Evolutionary conservation across 805 yeast genomes (phyloP).

Genomic region (Candida methanosorbosa): DNA sequence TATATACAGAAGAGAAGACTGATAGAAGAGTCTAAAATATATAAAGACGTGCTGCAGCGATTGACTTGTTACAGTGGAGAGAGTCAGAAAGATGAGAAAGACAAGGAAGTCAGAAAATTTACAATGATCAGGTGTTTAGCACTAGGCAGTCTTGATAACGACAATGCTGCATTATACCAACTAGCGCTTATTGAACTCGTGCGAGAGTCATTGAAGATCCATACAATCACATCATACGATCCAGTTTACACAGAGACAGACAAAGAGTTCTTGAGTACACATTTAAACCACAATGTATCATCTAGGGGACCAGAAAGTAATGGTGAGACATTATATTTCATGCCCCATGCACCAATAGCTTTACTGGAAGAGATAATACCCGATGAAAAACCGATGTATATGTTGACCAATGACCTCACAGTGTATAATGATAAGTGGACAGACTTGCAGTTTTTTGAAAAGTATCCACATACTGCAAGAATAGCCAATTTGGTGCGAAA

Average conservation of each 20-base stretch:
- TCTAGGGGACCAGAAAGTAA: neutral
- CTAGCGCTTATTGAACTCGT: conserved; percentile 15
- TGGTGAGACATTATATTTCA: conserved; percentile 13
- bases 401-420: conserved; percentile 23
- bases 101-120: no score
- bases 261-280: conserved; percentile 6
- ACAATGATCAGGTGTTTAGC: conserved; percentile 18
- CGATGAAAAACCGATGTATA: conserved; percentile 12
- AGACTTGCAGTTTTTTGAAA: conserved; percentile 14
- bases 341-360: conserved; percentile 27
- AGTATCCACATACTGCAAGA: conserved; percentile 20
- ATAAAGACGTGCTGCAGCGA: no score
- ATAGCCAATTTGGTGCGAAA: conserved; percentile 8
- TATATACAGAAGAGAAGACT: neutral
- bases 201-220: conserved; percentile 4
- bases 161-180: conserved; percentile 19
- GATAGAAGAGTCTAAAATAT: neutral
- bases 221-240: conserved; percentile 19
- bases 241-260: conserved; percentile 21
- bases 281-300: conserved; percentile 4
- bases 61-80: no score
- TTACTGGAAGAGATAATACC: conserved; percentile 18
- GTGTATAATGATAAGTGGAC: conserved; percentile 20
- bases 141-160: conserved; percentile 17
- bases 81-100: no score